Conservation (phyloP, 805 yeast genomes). For the Lachancea lanzarotensis region DNA sequence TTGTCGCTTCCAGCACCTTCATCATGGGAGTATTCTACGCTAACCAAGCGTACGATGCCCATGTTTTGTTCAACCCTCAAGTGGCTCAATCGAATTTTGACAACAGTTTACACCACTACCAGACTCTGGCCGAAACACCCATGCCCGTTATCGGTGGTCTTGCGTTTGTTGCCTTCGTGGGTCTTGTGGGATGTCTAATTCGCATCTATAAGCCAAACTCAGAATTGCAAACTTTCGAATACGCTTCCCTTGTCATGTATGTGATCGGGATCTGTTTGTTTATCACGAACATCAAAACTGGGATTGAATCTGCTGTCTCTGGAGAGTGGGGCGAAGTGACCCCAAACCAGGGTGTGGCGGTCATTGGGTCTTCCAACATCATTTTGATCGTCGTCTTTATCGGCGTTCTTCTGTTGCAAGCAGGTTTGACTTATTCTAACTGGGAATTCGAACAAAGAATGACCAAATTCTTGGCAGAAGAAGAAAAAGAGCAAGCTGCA, state of each 20-base stretch:
- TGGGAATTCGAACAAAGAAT: constrained; percentile 44
- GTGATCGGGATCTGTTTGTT: constrained; percentile 73
- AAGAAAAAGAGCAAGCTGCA: constrained; percentile 29
- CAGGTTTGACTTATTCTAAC: constrained; percentile 82
- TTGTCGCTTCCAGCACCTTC: constrained; percentile 52
- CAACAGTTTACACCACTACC: constrained; percentile 66
- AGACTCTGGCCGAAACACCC: constrained; percentile 64
- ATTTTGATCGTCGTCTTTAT: constrained; percentile 63
- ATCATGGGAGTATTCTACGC: constrained; percentile 72
- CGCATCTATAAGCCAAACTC: constrained; percentile 84
- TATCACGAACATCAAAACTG: constrained; percentile 78
- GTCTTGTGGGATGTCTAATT: constrained; percentile 63
- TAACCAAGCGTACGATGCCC: constrained; percentile 76
- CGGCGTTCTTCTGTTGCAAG: constrained; percentile 81
- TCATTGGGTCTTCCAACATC: constrained; percentile 82
- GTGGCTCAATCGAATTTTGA: constrained; percentile 49
- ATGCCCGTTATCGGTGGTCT: constrained; percentile 35
- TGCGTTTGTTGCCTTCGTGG: constrained; percentile 60
- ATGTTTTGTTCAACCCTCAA: constrained; percentile 59
- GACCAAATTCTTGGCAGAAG: constrained; percentile 29
- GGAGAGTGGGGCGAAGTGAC: constrained; percentile 95
- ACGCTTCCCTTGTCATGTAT: constrained; percentile 70
- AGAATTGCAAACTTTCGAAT: constrained; percentile 82
- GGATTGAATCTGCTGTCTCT: constrained; percentile 57
- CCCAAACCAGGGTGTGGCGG: constrained; percentile 76